Conservation (phyloP, 192 early-diverging fungal species). For the Tieghemiomyces parasiticus region DNA sequence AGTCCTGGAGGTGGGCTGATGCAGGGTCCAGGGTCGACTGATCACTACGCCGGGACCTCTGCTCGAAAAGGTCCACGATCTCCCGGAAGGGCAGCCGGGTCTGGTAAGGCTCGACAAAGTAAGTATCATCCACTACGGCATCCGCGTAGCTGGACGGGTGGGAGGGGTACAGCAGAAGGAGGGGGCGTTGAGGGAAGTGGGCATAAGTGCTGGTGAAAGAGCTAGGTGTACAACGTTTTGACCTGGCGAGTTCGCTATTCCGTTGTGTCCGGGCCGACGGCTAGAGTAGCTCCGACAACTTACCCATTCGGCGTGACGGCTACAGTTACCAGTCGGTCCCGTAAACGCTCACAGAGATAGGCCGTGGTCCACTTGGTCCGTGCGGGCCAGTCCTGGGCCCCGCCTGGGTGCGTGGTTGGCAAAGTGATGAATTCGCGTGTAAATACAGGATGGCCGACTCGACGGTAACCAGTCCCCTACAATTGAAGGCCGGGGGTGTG, state of each 20-base stretch:
- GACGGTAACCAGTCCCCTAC: too few species aligned
- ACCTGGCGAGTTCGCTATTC: too few species aligned
- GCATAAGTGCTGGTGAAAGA: too few species aligned
- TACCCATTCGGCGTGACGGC: slow-evolving; percentile 32
- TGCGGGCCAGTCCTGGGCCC: slow-evolving; percentile 22
- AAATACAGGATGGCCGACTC: too few species aligned
- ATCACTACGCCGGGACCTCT: background rate
- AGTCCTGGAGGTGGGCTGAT: background rate
- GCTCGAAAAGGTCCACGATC: slow-evolving; percentile 14
- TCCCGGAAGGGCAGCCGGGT: slow-evolving; percentile 16
- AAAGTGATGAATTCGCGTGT: too few species aligned
- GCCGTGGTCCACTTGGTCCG: slow-evolving; percentile 21
- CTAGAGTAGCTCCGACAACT: background rate
- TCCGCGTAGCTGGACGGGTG: slow-evolving; percentile 22
- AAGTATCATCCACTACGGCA: slow-evolving; percentile 19
- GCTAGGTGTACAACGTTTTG: too few species aligned
- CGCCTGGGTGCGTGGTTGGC: too few species aligned
- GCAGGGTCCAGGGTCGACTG: background rate
- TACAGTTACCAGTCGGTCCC: slow-evolving; percentile 17
- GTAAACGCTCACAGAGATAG: slow-evolving; percentile 18
- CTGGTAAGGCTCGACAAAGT: slow-evolving; percentile 30
- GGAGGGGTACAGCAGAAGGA: background rate
- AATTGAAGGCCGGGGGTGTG: too few species aligned
- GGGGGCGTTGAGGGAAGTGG: too few species aligned
- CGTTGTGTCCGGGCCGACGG: too few species aligned